Conservation (phyloP, 2,329 filamentous ascomycete genomes). For the Trichoderma afroharzianum region DNA sequence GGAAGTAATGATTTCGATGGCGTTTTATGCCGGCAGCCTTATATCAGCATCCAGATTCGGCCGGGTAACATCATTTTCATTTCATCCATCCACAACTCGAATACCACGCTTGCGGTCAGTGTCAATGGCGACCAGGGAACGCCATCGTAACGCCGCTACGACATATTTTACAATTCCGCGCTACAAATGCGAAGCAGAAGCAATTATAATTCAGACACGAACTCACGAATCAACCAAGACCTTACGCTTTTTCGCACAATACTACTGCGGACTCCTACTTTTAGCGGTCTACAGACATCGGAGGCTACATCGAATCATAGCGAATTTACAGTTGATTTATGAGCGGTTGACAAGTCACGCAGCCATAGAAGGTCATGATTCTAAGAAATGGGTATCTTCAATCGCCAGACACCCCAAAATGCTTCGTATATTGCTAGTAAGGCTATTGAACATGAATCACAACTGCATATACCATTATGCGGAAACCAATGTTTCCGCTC, state of each 20-base stretch:
- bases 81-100: neutral
- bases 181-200: neutral
- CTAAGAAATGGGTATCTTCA: conserved; percentile 2
- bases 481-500: neutral
- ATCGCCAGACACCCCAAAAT: conserved; percentile 8
- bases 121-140: neutral
- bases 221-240: neutral
- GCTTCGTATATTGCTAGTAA: conserved; percentile 11
- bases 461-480: conserved; percentile 1
- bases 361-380: neutral
- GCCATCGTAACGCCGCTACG: neutral
- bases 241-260: neutral
- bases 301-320: neutral
- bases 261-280: neutral
- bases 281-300: fast-evolving
- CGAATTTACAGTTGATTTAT: no score
- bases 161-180: neutral
- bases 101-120: neutral
- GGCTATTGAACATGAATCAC: conserved; percentile 8
- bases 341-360: neutral
- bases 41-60: neutral
- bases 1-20: conserved; percentile 26
- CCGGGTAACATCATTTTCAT: neutral
- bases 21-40: neutral
- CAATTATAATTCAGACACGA: neutral